Evolutionary conservation across 2,329 filamentous ascomycete species (phyloP), one percentile per base, ranked within the genome.

Genomic region (Cladosporium sp.): DNA sequence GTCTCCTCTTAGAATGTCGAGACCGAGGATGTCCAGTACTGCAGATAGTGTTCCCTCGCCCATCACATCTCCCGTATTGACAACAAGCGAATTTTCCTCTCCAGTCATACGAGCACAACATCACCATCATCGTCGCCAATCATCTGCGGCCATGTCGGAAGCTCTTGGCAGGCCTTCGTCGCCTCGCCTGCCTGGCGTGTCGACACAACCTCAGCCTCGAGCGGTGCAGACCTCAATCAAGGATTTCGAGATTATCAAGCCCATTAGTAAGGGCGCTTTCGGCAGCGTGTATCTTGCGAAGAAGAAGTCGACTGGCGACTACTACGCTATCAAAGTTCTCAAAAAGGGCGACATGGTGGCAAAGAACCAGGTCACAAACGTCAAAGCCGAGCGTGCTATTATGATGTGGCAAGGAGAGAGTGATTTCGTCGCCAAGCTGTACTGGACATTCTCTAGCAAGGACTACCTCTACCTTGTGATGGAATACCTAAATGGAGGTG

Each of bases 371-470:
- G 92, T 99, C 66, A 96, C 94, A 66, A 99, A 99, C 70, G 94
- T 99, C 69, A 97, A 99, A 75, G 94, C 95, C 8, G 94, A 99
- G 75, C 85, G 94, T 65, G 95, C 95, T 20, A 99, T 99, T 71
- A 97, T 99, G 94, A 99, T 99, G 94, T 97, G 94, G 90, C 94
- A 99, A 76, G 94, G 94, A 20, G 92, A 97, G 74, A 99, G 95
- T 73, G 94, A 99, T 61, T 99, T 99, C 72, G 94, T 99, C 59
- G 94, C 94, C 25, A 99, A 99, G 77, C 82, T 99, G 12, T 99
- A 97, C 77, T 99, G 95, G 95, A 99, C 94, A 0, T 99, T 99
- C 70, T 96, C 94, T 3, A 99, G 93, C 81, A 99, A 99, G 71
- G 94, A 99, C 70, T 99, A 97, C 71, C 85, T 99, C 22, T 99